Evolutionary conservation across 2,329 filamentous ascomycete genomes (phyloP).

Genomic region (Arthroderma uncinatum): DNA sequence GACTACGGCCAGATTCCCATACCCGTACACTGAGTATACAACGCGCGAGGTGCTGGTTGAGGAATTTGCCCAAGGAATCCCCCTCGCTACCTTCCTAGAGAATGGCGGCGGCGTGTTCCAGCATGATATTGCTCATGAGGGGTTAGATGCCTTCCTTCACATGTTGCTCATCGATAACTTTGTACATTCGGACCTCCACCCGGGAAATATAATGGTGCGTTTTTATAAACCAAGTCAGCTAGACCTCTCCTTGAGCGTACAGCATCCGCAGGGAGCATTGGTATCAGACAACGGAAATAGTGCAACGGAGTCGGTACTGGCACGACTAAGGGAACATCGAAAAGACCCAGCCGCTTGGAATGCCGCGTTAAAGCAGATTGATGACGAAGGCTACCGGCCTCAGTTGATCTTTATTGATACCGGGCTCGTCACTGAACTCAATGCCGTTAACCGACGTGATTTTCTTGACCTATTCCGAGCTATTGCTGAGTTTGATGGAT

Average conservation of each 20-base stretch:
- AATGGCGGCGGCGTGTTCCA: conserved; percentile 89
- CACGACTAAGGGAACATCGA: conserved; percentile 63
- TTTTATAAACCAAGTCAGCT: conserved; percentile 79
- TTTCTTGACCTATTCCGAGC: conserved; percentile 94
- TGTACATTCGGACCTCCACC: conserved; percentile 89
- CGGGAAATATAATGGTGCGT: conserved; percentile 98
- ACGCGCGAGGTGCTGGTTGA: conserved; percentile 88
- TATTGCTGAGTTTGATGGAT: conserved; percentile 92
- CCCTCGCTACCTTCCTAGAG: conserved; percentile 77
- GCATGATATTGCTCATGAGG: conserved; percentile 86
- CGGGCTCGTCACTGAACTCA: conserved; percentile 87
- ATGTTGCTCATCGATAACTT: conserved; percentile 98
- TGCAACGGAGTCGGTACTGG: conserved; percentile 71
- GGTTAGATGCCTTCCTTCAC: conserved; percentile 85
- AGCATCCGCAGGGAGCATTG: conserved; percentile 13
- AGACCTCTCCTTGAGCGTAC: conserved; percentile 45
- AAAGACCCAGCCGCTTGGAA: conserved; percentile 61
- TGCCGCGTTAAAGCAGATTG: conserved; percentile 61
- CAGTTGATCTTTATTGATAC: conserved; percentile 97
- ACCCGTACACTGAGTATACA: conserved; percentile 82
- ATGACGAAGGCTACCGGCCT: conserved; percentile 77
- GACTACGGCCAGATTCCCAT: conserved; percentile 92
- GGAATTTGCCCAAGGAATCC: conserved; percentile 91
- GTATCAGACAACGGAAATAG: conserved; percentile 26
- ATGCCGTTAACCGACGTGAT: conserved; percentile 71